A percentile compares a stretch with the other conserved stretches of the same genome.
Evolutionary conservation across 2,329 filamentous ascomycete genomes (phyloP).

Genomic region (Sordariomycetes sp.): DNA sequence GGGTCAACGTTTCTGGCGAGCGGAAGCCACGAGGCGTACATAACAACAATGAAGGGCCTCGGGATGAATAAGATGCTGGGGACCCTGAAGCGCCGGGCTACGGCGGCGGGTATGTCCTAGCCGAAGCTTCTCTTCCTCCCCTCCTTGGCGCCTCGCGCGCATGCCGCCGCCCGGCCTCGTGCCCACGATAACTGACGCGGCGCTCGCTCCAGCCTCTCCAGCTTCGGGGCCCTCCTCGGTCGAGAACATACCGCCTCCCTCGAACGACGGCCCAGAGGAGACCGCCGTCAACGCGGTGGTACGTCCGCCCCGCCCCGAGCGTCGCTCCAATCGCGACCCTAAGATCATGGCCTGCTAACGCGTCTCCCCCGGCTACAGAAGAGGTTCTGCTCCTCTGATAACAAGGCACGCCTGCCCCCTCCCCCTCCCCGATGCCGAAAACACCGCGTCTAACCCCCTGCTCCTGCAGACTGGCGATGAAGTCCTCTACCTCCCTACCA

Average conservation of each 20-base stretch:
- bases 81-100: conserved; percentile 39
- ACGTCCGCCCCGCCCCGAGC: neutral
- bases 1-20: neutral
- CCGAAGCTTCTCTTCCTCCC: conserved; percentile 4
- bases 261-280: neutral
- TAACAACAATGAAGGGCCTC: conserved; percentile 40
- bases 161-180: neutral
- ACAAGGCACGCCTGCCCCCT: conserved; percentile 16
- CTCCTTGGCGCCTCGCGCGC: neutral
- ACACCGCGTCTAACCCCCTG: conserved; percentile 12
- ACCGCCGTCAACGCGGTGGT: neutral
- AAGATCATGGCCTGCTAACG: conserved; percentile 35
- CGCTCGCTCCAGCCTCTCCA: conserved; percentile 5
- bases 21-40: conserved; percentile 18
- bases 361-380: conserved; percentile 21
- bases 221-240: conserved; percentile 8
- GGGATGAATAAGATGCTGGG: conserved; percentile 46
- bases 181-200: neutral
- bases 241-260: neutral
- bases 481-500: conserved; percentile 81
- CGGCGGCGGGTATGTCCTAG: conserved; percentile 18
- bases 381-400: neutral
- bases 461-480: conserved; percentile 53
- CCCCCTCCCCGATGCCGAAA: neutral
- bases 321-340: neutral